Evolutionary conservation across 75 land plant genomes (phyloP), one percentile per base, ranked within the genome.

Genomic region (Pinus albicaulis): DNA sequence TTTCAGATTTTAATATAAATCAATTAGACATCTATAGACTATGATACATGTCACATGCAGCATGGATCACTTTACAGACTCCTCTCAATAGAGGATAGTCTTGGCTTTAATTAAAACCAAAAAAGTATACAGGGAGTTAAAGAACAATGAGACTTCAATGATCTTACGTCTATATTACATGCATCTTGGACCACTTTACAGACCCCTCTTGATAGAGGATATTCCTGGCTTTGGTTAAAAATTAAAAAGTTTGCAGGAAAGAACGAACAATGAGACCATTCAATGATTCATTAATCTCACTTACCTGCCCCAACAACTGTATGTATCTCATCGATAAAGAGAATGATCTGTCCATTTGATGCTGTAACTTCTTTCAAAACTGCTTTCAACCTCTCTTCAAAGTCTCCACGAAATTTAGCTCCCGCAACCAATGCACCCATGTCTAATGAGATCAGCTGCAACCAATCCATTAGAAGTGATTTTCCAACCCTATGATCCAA

Each of bases 261-360:
- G 8, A 44, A 56, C 2, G 34, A 15, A 16, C 31, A 3, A 68
- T 12, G 48, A 14, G 7, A 38, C 52, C 8, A 20, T 64, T 68
- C 38, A 1, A 72, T 5, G 8, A 20, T 64, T 68, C 38, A 1
- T 31, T 5, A 34, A 70, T 17, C n/a, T 17, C 19, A 59, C 78
- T 55, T 20, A 86, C 92, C 92, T 85, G 92, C 90, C 23, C 92
- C 90, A 56, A 90, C 82, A 64, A 90, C 90, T 3, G 82, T 83
- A 74, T 90, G 90, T 36, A 90, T 89, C 77, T 90, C 92, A 80
- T 90, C 92, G 72, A 90, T 88, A 57, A 90, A 90, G 25, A 90
- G 76, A 78, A 90, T 84, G 23, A 90, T 79, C 59, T 88, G 82
- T 14, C 90, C 92, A 74, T 90, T 84, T 16, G 92, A 86, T 20